A percentile compares a stretch with the other conserved stretches of the same genome.
Evolutionary conservation across 352 stramenopile species (phyloP).

Genomic region (Phytophthora pistaciae): DNA sequence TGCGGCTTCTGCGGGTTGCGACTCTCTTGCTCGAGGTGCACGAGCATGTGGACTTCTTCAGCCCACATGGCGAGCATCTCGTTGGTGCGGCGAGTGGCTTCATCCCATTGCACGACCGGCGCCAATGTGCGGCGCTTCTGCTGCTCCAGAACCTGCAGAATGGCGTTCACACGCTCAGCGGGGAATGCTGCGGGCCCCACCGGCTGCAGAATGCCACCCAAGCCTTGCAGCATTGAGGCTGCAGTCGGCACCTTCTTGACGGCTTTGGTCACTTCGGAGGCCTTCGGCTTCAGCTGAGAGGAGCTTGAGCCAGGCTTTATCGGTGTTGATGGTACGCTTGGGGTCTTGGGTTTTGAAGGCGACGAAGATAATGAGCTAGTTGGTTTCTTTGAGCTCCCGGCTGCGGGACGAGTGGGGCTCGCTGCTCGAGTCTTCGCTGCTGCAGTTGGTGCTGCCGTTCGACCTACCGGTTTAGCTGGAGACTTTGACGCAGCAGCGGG

Average conservation of each 20-base stretch:
- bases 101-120: constrained; percentile 62
- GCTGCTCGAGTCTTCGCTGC: constrained; percentile 19
- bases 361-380: background rate
- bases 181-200: constrained; percentile 46
- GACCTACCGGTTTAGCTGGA: constrained; percentile 20
- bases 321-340: background rate
- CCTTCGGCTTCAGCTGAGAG: constrained; percentile 9
- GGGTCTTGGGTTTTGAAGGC: constrained; percentile 15
- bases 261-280: constrained; percentile 3
- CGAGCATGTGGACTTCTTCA: constrained; percentile 65
- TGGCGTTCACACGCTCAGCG: constrained; percentile 54
- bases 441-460: constrained; percentile 6
- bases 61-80: constrained; percentile 70
- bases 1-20: constrained; percentile 58
- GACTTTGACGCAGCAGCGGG: constrained; percentile 15
- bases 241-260: constrained; percentile 26
- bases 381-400: constrained; percentile 14
- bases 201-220: constrained; percentile 47
- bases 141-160: constrained; percentile 50
- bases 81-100: constrained; percentile 54
- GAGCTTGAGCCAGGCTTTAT: constrained; percentile 6
- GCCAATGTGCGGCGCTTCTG: constrained; percentile 42
- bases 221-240: constrained; percentile 42
- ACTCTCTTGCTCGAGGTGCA: constrained; percentile 68
- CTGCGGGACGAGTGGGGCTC: constrained; percentile 15